These are phyloP conservation scores for Cladosporium sp. DNA, from an alignment of 2,329 filamentous ascomycete genomes.

Conservation along the genomic window DNA sequence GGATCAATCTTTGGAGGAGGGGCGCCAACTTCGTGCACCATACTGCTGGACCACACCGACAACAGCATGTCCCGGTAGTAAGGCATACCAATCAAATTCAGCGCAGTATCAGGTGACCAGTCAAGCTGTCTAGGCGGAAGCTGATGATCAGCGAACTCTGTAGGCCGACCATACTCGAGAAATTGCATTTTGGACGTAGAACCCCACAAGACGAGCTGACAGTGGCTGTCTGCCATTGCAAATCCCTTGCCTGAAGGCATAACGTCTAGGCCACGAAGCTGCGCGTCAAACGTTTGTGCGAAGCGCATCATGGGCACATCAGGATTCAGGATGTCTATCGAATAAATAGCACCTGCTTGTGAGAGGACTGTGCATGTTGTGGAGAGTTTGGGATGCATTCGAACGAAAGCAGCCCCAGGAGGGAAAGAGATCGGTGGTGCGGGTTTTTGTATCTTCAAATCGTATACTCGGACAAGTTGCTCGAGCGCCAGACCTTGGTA, in stretches of 20 bases:
- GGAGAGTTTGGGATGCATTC: constrained; percentile 93
- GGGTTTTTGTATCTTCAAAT: constrained; percentile 83
- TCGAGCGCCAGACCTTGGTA: constrained; percentile 78
- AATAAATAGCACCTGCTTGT: constrained; percentile 87
- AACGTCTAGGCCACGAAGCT: constrained; percentile 76
- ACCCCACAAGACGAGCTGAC: constrained; percentile 80
- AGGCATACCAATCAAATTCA: constrained; percentile 85
- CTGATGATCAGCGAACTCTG: constrained; percentile 69
- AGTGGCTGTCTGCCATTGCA: constrained; percentile 74
- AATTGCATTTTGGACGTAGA: constrained; percentile 82
- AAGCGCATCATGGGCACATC: constrained; percentile 82
- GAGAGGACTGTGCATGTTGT: constrained; percentile 94
- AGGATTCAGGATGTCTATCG: constrained; percentile 92
- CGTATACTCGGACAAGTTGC: constrained; percentile 90
- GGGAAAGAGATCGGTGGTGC: constrained; percentile 89
- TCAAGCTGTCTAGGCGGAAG: constrained; percentile 47
- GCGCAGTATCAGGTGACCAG: constrained; percentile 60
- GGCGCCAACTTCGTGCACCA: constrained; percentile 79
- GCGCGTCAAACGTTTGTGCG: constrained; percentile 67
- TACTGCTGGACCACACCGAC: constrained; percentile 83
- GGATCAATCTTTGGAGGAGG: constrained; percentile 72
- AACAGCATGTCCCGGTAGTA: constrained; percentile 85
- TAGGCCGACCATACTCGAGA: constrained; percentile 72
- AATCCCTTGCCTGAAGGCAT: constrained; percentile 84
- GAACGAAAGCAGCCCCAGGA: constrained; percentile 85